A percentile compares a stretch with the other conserved stretches of the same genome.
Evolutionary conservation across 768 basidiomycete species (phyloP).

Genomic region (Ramaria sp.): DNA sequence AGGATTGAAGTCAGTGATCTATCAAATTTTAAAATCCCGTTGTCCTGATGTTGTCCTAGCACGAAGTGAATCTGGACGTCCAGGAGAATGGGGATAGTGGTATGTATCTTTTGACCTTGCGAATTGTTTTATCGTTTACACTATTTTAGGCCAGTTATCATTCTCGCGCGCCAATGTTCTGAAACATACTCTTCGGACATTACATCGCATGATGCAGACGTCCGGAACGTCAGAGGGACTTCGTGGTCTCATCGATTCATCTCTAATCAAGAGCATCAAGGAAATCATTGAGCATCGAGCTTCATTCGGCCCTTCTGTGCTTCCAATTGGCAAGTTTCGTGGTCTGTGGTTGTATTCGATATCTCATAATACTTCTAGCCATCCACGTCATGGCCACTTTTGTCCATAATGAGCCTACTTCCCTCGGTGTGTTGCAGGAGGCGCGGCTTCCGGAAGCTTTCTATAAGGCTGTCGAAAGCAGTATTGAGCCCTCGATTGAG

Average conservation of each 20-base stretch:
- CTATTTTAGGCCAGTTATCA: conserved; percentile 51
- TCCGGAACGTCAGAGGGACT: conserved; percentile 91
- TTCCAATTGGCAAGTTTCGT: conserved; percentile 60
- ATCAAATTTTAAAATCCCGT: background rate
- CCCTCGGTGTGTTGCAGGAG: conserved; percentile 87
- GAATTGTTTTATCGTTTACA: conserved; percentile 3
- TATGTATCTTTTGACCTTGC: conserved; percentile 39
- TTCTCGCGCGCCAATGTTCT: conserved; percentile 70
- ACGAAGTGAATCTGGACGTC: conserved; percentile 58
- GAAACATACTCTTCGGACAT: conserved; percentile 82
- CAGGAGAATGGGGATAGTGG: conserved; percentile 41
- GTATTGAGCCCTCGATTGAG: conserved; percentile 82
- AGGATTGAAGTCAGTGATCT: conserved; percentile 67
- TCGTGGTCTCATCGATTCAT: conserved; percentile 86
- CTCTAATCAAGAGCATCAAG: conserved; percentile 75
- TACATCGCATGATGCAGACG: conserved; percentile 96
- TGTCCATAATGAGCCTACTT: conserved; percentile 97
- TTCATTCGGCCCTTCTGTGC: conserved; percentile 78
- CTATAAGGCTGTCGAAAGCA: conserved; percentile 75
- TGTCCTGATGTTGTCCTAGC: conserved; percentile 26
- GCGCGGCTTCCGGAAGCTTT: conserved; percentile 80
- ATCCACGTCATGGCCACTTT: conserved; percentile 96
- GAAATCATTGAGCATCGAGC: conserved; percentile 75
- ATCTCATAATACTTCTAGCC: conserved; percentile 30
- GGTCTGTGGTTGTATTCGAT: background rate